These are phyloP conservation scores for Solanum okadae DNA, from an alignment of 257 asterid genomes.

Conservation along the genomic window DNA sequence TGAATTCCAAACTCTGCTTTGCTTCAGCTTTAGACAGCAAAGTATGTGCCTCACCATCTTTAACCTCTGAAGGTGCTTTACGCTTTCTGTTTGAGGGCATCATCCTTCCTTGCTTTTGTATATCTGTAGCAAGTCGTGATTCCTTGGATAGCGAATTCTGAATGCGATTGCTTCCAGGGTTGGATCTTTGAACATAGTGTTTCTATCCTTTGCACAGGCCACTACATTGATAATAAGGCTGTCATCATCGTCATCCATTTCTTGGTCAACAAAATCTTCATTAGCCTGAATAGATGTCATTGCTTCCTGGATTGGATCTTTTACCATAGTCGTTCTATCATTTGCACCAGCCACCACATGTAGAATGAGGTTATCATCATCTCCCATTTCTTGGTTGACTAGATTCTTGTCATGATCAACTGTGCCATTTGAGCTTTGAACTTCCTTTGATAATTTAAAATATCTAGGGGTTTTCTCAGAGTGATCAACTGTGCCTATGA, in stretches of 20 bases:
- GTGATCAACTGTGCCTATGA: not conserved
- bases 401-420: conserved; percentile 23
- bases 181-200: conserved; percentile 23
- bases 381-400: conserved; percentile 35
- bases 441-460: conserved; percentile 13
- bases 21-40: conserved; percentile 7
- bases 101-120: not conserved
- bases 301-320: conserved; percentile 21
- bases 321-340: conserved; percentile 19
- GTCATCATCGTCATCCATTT: conserved; percentile 49
- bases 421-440: conserved; percentile 2
- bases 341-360: conserved; percentile 40
- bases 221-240: conserved; percentile 57
- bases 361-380: conserved; percentile 64
- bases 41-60: not conserved
- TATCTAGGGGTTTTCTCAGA: conserved; percentile 10
- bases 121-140: not conserved
- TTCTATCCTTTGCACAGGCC: conserved; percentile 24
- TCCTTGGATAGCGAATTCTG: conserved; percentile 26
- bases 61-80: too few species aligned
- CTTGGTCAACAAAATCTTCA: conserved; percentile 31
- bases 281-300: conserved; percentile 27
- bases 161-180: conserved; percentile 15
- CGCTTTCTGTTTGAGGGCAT: too few species aligned
- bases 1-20: not conserved